Conservation (phyloP, 2,329 filamentous ascomycete genomes). For the Anisogramma anomala region DNA sequence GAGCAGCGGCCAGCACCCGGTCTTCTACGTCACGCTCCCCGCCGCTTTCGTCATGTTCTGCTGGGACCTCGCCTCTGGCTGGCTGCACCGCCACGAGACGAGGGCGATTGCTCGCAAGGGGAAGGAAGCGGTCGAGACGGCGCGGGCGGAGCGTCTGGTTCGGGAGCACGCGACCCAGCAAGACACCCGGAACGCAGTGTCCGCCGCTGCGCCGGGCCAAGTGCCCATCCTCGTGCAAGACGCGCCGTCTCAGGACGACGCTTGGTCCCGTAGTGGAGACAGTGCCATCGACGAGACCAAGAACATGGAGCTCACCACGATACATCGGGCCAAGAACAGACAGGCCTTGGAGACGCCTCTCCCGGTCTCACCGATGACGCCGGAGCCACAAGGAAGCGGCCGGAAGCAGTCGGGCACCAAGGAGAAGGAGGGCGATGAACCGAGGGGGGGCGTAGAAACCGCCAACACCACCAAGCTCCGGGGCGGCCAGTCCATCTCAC, state of each 20-base stretch:
- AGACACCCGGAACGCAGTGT: not conserved
- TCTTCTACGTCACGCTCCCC: slow-evolving; percentile 59
- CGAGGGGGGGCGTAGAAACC: not conserved
- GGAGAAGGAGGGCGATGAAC: no score
- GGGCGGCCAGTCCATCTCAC: not conserved
- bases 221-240: not conserved
- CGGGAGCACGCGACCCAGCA: slow-evolving; percentile 22
- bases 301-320: not conserved
- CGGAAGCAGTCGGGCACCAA: not conserved
- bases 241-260: not conserved
- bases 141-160: slow-evolving; percentile 27
- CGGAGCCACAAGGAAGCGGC: not conserved
- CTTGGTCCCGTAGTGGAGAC: not conserved
- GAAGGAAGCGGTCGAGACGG: slow-evolving; percentile 34
- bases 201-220: not conserved
- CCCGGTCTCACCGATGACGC: not conserved
- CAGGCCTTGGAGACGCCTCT: not conserved
- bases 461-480: not conserved
- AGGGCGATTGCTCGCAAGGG: slow-evolving; percentile 49
- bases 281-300: slow-evolving; percentile 16
- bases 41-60: slow-evolving; percentile 57
- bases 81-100: slow-evolving; percentile 50
- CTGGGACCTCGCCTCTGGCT: slow-evolving; percentile 55
- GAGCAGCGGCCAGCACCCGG: slow-evolving; percentile 38
- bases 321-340: not conserved